Conservation (phyloP, 495 filamentous ascomycete genomes). For the Penicillium roqueforti region DNA sequence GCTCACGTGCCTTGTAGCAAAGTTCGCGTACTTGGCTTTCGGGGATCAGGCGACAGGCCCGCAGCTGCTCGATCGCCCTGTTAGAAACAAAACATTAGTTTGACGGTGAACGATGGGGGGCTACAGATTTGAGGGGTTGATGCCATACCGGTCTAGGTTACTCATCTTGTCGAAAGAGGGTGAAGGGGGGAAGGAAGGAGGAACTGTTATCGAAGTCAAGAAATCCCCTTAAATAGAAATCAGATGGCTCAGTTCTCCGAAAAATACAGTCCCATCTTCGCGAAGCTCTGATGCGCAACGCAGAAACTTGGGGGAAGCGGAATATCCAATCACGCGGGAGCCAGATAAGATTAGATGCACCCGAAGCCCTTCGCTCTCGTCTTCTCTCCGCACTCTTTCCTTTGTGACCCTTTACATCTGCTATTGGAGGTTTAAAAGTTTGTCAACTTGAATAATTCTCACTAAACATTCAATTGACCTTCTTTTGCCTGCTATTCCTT, state of each 20-base stretch:
- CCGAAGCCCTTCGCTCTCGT: conserved; percentile 24
- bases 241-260: conserved; percentile 12
- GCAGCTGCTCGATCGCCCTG: conserved; percentile 89
- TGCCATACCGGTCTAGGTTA: conserved; percentile 72
- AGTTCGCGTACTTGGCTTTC: conserved; percentile 92
- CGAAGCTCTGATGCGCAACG: conserved; percentile 15
- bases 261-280: conserved; percentile 22
- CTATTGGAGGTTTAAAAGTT: background rate
- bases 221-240: conserved; percentile 10
- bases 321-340: conserved; percentile 31
- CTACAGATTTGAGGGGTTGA: background rate
- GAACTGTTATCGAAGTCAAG: conserved; percentile 11
- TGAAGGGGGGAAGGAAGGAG: conserved; percentile 3
- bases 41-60: conserved; percentile 93
- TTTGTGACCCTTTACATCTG: background rate
- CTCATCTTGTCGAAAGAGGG: conserved; percentile 58
- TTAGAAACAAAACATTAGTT: conserved; percentile 14
- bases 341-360: conserved; percentile 46
- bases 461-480: conserved; percentile 14
- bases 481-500: background rate
- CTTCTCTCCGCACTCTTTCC: conserved; percentile 1
- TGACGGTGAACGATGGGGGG: background rate
- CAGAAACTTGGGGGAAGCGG: conserved; percentile 8
- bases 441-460: background rate
- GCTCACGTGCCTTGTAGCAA: conserved; percentile 95